Evolutionary conservation across 176 grass and related monocot genomes (phyloP), one percentile per base, ranked within the genome.

Genomic region (Zea luxurians): DNA sequence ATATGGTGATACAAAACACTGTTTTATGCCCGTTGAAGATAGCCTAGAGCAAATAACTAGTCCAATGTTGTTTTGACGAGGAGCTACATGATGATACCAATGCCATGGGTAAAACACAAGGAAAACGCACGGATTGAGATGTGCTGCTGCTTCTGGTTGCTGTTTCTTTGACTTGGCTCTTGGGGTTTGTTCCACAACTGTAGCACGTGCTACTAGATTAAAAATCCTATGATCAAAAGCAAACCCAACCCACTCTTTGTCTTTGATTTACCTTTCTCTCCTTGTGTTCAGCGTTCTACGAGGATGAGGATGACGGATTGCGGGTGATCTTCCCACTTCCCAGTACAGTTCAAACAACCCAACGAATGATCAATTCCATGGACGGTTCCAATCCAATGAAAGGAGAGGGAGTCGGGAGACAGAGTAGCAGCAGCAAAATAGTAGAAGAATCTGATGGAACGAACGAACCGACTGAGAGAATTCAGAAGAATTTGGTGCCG

Each of bases 401-500:
- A 4, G 50, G 15, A 53, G 15, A 52, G 0, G 7, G 43, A 44
- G 1, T 27, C 4, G 49, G 13, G 5, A 42, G 38, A 67, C 6
- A 5, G 15, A 57, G 53, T 2, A 57, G 17, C 2, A 18, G 53
- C 53, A 57, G 53, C 15, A 55, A 16, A 18, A 57, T 27, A 27
- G 27, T 27, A 27, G 50, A 53, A 17, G 53, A 57, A 57, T 57
- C 7, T 18, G 53, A 57, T 55, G 52, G 52, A 55, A n/a, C 52
- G 52, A n/a, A 55, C 52, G 4, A 4, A 3, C 38, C 38, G 38
- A 16, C 17, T 15, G 49, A 52, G 27, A 54, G 7, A 8, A 64
- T 37, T 74, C 57, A 92, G 75, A 92, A 89, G 77, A 92, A 92
- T 15, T 87, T 53, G 1, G 90, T 92, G 62, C 87, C 90, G 48